Evolutionary conservation across 371 early-diverging fungal species (phyloP).

Genomic region (Lichtheimia corymbifera): DNA sequence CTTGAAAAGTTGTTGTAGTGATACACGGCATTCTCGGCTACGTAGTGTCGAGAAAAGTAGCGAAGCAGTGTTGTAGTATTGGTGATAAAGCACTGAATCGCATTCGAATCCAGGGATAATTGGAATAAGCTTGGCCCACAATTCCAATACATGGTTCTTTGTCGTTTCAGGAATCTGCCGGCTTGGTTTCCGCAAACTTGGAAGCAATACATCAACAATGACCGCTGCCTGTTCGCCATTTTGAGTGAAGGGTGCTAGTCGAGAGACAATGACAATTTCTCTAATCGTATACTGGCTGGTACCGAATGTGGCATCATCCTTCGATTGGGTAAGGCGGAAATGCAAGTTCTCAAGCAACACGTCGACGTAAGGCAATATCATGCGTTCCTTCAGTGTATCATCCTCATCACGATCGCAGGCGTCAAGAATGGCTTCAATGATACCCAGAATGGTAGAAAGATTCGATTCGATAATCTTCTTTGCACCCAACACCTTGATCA

Average conservation of each 20-base stretch:
- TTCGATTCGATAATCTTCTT: constrained; percentile 77
- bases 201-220: constrained; percentile 80
- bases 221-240: constrained; percentile 64
- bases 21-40: constrained; percentile 57
- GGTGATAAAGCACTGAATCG: constrained; percentile 42
- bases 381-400: constrained; percentile 48
- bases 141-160: constrained; percentile 82
- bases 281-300: constrained; percentile 66
- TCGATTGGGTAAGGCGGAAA: constrained; percentile 53
- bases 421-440: constrained; percentile 76
- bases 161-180: constrained; percentile 75
- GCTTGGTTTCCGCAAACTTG: constrained; percentile 73
- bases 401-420: constrained; percentile 53
- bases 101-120: constrained; percentile 56
- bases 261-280: constrained; percentile 79
- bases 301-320: constrained; percentile 52
- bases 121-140: constrained; percentile 70
- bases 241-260: constrained; percentile 73
- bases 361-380: constrained; percentile 67
- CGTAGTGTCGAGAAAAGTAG: constrained; percentile 61
- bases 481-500: constrained; percentile 73
- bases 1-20: constrained; percentile 65
- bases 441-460: constrained; percentile 64
- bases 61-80: constrained; percentile 62
- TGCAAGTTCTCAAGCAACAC: constrained; percentile 65